Percentiles rank a stretch among this genome's conserved stretches.
Evolutionary conservation across 192 early-diverging fungal species (phyloP).

Genomic region (Backusella morwellensis): DNA sequence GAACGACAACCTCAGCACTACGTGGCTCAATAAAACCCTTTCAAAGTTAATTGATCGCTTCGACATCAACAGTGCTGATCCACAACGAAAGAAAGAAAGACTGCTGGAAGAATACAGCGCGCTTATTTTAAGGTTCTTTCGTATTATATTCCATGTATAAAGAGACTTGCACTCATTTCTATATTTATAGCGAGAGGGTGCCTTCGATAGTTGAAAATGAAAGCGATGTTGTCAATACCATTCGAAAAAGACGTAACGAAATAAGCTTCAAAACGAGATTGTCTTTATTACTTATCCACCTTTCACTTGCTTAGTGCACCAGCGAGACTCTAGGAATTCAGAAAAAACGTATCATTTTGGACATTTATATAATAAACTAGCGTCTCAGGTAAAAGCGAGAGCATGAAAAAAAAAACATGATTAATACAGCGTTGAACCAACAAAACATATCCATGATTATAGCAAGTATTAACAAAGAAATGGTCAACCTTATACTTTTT

Average conservation of each 20-base stretch:
- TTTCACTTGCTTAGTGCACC: conserved; percentile 41
- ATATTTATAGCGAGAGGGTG: conserved; percentile 8
- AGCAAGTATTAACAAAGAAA: conserved; percentile 51
- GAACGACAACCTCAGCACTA: not conserved
- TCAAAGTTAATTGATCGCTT: conserved; percentile 13
- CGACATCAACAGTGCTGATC: not conserved
- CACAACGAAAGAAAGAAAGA: conserved; percentile 1
- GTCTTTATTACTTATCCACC: not conserved
- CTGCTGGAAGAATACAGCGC: not conserved
- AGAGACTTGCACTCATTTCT: not conserved
- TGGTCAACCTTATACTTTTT: conserved; percentile 61
- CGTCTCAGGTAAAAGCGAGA: conserved; percentile 34
- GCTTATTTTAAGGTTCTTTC: not conserved
- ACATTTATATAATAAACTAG: conserved; percentile 55
- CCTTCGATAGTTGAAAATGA: conserved; percentile 56
- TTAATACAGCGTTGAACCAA: not conserved
- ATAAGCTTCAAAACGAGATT: not conserved
- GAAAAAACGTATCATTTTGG: conserved; percentile 58
- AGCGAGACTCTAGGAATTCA: conserved; percentile 42
- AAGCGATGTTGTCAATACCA: conserved; percentile 53
- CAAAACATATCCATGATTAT: not conserved
- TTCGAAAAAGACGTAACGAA: conserved; percentile 63
- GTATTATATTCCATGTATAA: not conserved
- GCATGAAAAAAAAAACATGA: not conserved
- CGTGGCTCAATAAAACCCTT: conserved; percentile 7